Evolutionary conservation across 805 yeast species (phyloP), one percentile per base, ranked within the genome.

Genomic region (Lipomyces yamanashiensis): DNA sequence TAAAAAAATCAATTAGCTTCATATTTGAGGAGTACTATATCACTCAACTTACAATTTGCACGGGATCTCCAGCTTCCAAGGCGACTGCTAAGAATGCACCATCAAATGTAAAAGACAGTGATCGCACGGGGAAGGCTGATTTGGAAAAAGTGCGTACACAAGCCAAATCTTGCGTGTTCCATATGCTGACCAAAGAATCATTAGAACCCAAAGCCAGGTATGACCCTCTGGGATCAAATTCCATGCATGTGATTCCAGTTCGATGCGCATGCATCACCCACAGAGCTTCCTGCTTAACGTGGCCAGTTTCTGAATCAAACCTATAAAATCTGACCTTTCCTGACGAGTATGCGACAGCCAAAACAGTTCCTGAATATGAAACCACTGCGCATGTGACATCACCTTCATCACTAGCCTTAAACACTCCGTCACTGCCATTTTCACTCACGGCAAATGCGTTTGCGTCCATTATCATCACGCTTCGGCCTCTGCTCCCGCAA

Each of bases 171-270:
- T 71, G 63, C 7, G 81, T 71, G 45, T 77, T 76, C 87, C 87
- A 85, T 10, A 84, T 45, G 19, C 85, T 78, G 7, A 84, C 79
- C 19, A 82, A 78, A 33, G 88, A 88, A 64, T 85, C 89, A 60
- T 80, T 81, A 19, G 87, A 78, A 0, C 89, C 90, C 1, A 80
- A 81, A 1, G 82, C 80, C 10, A 87, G 61, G 67, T 73, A 81
- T 23, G 74, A 68, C 0, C 87, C 90, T 55, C 78, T 71, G 2
- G 87, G 86, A 68, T 85, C 88, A 57, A 84, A 73, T 17, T 75
- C 74, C 13, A 85, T 62, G 37, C 81, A 70, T 2, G 83, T 79
- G 2, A 83, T 79, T 0, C 85, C 75, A 0, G 87, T 81, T 47
- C 84, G 76, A 68, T 86, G 89, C 0, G 83, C 83, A 13, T 72